Conservation (phyloP, 305 asterid genomes). For the Fraxinus baroniana region DNA sequence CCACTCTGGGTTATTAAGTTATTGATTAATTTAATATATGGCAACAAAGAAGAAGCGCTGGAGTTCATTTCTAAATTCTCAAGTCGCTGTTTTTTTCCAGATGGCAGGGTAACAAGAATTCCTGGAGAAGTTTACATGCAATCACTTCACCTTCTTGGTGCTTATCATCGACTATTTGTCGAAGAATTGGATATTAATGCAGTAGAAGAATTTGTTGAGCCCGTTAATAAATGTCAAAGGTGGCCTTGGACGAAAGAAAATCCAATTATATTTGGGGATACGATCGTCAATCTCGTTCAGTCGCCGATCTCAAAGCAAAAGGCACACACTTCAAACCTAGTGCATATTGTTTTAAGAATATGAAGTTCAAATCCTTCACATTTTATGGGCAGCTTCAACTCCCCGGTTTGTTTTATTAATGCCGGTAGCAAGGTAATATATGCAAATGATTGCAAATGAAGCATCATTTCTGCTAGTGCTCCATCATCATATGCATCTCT, state of each 20-base stretch:
- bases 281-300: neutral
- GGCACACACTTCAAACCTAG: neutral
- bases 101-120: neutral
- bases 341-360: neutral
- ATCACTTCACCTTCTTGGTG: neutral
- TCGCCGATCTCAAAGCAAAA: neutral
- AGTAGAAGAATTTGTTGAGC: neutral
- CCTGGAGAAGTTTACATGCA: neutral
- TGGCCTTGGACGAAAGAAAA: neutral
- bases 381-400: neutral
- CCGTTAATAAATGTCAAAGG: neutral
- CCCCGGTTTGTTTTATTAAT: neutral
- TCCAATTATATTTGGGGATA: neutral
- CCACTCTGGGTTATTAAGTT: neutral
- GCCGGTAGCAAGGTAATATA: neutral
- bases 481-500: neutral
- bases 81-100: neutral
- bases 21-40: neutral
- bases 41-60: neutral
- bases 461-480: neutral
- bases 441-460: neutral
- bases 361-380: neutral
- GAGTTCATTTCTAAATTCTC: neutral
- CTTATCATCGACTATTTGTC: neutral
- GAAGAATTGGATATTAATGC: neutral